Evolutionary conservation across 1,284 basidiomycete species (phyloP).

Genomic region (Leccinum fuscescens): DNA sequence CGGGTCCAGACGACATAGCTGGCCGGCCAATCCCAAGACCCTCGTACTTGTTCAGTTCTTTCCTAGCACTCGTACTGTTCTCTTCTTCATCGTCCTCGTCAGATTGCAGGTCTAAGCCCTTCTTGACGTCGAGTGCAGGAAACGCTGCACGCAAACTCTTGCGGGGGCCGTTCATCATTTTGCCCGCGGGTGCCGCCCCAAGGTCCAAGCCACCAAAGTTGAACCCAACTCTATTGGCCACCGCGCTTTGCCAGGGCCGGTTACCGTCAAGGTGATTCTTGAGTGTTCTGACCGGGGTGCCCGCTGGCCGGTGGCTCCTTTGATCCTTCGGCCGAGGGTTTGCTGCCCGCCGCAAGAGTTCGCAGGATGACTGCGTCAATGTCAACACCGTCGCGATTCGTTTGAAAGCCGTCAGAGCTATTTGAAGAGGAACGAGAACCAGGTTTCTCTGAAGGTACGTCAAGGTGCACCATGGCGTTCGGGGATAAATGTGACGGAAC

Average conservation of each 20-base stretch:
- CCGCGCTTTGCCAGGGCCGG: conserved; percentile 75
- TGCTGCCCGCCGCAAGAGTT: too few relatives aligned
- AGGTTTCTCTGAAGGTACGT: conserved; percentile 44
- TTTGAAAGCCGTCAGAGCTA: conserved; percentile 31
- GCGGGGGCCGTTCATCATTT: conserved; percentile 52
- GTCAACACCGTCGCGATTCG: too few relatives aligned
- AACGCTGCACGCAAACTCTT: conserved; percentile 75
- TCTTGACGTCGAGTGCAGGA: conserved; percentile 36
- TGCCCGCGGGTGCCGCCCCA: conserved; percentile 23
- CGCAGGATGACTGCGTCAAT: too few relatives aligned
- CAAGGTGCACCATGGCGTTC: conserved; percentile 38
- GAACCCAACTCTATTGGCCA: conserved; percentile 65
- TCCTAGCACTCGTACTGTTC: conserved; percentile 47
- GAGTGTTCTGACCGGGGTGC: conserved; percentile 70
- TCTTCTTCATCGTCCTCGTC: conserved; percentile 43
- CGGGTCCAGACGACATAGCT: conserved; percentile 32
- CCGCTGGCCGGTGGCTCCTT: conserved; percentile 38
- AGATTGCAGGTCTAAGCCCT: conserved; percentile 26
- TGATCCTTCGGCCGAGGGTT: too few relatives aligned
- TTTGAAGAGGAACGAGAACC: conserved; percentile 57
- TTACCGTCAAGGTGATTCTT: conserved; percentile 39
- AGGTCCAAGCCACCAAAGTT: conserved; percentile 48
- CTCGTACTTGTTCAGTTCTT: conserved; percentile 50
- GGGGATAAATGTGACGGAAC: conserved; percentile 37
- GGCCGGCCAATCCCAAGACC: conserved; percentile 69